Conservation (phyloP, 192 early-diverging fungal species). For the Coemansia sp. region DNA sequence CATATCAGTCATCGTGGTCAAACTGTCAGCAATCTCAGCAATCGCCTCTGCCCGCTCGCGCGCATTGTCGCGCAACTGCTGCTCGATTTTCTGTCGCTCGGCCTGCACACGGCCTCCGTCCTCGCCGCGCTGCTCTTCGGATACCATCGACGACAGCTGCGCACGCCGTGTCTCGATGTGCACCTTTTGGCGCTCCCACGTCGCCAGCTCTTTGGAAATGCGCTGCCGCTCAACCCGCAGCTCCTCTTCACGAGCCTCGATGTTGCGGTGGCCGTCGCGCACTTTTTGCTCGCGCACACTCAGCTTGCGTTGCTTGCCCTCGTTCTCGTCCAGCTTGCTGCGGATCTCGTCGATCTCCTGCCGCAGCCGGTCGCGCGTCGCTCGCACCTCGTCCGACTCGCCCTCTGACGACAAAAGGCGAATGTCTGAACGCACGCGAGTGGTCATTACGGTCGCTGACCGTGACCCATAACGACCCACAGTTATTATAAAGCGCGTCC, state of each 20-base stretch:
- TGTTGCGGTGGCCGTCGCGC: conserved; percentile 25
- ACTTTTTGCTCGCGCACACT: conserved; percentile 22
- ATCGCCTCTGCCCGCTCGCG: conserved; percentile 16
- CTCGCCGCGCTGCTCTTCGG: conserved; percentile 23
- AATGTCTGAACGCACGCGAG: conserved; percentile 17
- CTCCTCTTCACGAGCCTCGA: conserved; percentile 33
- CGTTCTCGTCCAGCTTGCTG: conserved; percentile 23
- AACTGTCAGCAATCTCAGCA: not conserved
- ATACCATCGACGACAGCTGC: conserved; percentile 21
- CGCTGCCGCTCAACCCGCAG: conserved; percentile 19
- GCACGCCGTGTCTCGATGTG: conserved; percentile 27
- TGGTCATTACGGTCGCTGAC: conserved; percentile 32
- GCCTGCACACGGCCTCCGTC: not conserved
- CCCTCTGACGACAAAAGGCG: conserved; percentile 28
- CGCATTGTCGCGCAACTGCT: conserved; percentile 18
- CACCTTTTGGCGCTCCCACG: conserved; percentile 26
- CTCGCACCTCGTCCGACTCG: conserved; percentile 41
- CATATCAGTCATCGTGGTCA: not conserved
- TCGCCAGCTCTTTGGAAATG: conserved; percentile 3
- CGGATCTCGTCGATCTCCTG: conserved; percentile 28
- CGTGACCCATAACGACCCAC: conserved; percentile 46
- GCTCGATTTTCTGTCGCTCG: conserved; percentile 18
- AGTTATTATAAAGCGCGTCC: conserved; percentile 30
- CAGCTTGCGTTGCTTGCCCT: conserved; percentile 29
- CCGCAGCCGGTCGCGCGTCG: conserved; percentile 19